These are phyloP conservation scores for Aquilaria sinensis DNA, from an alignment of 345 rosid genomes.

Conservation along the genomic window DNA sequence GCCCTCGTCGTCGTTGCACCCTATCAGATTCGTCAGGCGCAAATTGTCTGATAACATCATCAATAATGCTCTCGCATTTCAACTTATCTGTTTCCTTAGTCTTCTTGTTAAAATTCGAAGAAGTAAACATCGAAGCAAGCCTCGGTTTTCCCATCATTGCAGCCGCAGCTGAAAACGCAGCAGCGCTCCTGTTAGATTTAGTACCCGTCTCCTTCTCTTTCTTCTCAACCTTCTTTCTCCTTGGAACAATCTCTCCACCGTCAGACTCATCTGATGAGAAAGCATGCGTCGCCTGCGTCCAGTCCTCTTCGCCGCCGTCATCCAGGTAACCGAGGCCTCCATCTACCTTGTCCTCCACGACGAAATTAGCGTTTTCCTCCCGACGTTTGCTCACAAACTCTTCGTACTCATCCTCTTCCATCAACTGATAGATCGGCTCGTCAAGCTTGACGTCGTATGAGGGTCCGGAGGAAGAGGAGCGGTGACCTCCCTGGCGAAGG, in stretches of 20 bases:
- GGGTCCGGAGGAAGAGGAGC: constrained; percentile 40
- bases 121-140: constrained; percentile 73
- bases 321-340: constrained; percentile 77
- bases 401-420: constrained; percentile 72
- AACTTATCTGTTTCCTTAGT: constrained; percentile 55
- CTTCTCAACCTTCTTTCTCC: constrained; percentile 24
- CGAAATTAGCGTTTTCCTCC: constrained; percentile 69
- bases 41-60: constrained; percentile 71
- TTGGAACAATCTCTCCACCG: constrained; percentile 24
- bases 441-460: constrained; percentile 62
- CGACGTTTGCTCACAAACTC: constrained; percentile 68
- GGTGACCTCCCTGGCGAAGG: constrained; percentile 63
- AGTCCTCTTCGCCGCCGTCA: constrained; percentile 92
- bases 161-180: constrained; percentile 68
- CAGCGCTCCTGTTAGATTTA: constrained; percentile 33
- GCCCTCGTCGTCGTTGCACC: constrained; percentile 51
- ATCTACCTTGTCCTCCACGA: constrained; percentile 71
- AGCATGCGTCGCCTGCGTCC: constrained; percentile 51
- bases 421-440: constrained; percentile 70
- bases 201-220: constrained; percentile 60
- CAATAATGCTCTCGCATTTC: constrained; percentile 61
- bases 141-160: constrained; percentile 84
- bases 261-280: constrained; percentile 66
- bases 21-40: constrained; percentile 77
- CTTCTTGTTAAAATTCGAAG: constrained; percentile 64